Base-by-base conservation (phyloP, 106 monocot genomes). In the Agapanthus africanus region DNA sequence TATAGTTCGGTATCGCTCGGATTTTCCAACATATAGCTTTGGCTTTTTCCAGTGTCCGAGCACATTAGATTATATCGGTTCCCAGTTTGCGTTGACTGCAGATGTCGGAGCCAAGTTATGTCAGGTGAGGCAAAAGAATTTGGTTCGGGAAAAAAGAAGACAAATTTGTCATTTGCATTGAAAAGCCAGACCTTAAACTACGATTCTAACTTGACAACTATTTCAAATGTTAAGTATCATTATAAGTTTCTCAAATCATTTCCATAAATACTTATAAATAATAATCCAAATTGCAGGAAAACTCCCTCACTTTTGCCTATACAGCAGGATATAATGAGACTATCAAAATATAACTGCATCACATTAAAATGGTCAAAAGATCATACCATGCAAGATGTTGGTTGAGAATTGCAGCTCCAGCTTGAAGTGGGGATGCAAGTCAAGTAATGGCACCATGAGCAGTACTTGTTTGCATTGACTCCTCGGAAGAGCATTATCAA, bases 371-470 rank as follows among this genome's bases (percentile, higher is more conserved):
- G 65, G 3, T 2, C 28, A 1, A 37, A 54, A 42, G 3, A 52
- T 35, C 27, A 27, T 71, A 71, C 71, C 57, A 54, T 36, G 71
- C 71, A 71, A 39, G 71, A 71, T 18, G 59, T 16, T 66, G 46
- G 6, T 47, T 54, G 19, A 37, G 70, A 14, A 10, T 65, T 73
- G 65, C 76, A 77, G 70, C 70, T 77, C 70, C 76, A 76, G 35
- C 3, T 59, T 51, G 76, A 63, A 51, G 51, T 70, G 10, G 76
- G 76, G 28, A 77, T 44, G 21, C 76, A 77, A 23, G 63, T 70
- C 31, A 77, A 37, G 49, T 77, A 77, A 56, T 77, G 77, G 54
- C 77, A 77, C 70, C 70, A 71, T 4, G 70, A 33, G 71, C 77
- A 77, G 26, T 71, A 39, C 22, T 71, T 27, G 40, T 65, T 40